Evolutionary conservation across 441 rosid species (phyloP), one percentile per base, ranked within the genome.

Genomic region (Mallotus repandus): DNA sequence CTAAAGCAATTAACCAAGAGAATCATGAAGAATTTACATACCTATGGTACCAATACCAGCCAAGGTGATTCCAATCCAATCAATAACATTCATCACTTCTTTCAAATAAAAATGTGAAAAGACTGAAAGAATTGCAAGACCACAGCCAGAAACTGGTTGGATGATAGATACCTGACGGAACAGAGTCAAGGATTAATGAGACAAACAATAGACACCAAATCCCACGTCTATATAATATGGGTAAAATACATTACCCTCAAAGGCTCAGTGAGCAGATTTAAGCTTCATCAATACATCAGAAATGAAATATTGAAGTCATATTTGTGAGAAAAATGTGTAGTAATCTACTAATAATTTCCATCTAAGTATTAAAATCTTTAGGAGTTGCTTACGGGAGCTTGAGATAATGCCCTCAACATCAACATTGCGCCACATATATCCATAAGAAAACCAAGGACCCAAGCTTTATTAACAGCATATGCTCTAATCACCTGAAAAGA

Each of bases 41-140:
- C 99, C 99, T 83, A 96, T 88, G 78, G 99, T 89, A 75, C 99
- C 99, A 79, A 96, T 88, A 73, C 93, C 99, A 0, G 99, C 99
- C 45, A 96, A 71, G 5, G 97, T 89, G 69, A 96, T 91, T 76
- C 97, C 99, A 81, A 90, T 81, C 99, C 99, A 96, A 83, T 96
- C 99, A 80, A 96, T 80, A 50, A 81, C 84, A 83, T 91, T 96
- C 97, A 96, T 91, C 60, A 91, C 88, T 81, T 96, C 99, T 87
- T 96, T 88, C 46, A 96, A 77, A 82, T 96, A 96, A 84, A 96
- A 96, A 82, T 93, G 99, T 12, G 99, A 93, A 79, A 96, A 93
- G 70, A 96, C 79, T 0, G 90, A 96, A 79, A 96, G 98, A 71
- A 96, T 83, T 41, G 97, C 98, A 29, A 96, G 98, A 68, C 99